Base-by-base conservation (phyloP, 2,329 filamentous ascomycete genomes). In the Neurospora crassa region DNA sequence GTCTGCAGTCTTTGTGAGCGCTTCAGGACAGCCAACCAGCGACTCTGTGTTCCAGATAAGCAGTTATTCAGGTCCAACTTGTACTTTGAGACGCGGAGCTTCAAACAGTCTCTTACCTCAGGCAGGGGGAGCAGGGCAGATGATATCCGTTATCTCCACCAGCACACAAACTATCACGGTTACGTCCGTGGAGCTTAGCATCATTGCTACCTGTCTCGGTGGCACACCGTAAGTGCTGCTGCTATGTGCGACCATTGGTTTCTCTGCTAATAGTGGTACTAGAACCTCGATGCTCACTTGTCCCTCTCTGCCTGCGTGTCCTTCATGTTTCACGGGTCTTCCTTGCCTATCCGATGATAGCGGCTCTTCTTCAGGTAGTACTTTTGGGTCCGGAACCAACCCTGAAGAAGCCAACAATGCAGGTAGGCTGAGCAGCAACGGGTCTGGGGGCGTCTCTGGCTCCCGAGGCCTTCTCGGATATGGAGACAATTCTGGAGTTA, bases 161-260 rank as follows among this genome's bases (percentile, higher is more conserved):
- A 63, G 53, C 29, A 63, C 53, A 29, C 53, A 40, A 24, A 71
- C 24, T 8, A 42, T 71, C 4, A 71, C 71, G 2, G 24, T 72
- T 10, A 72, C 71, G 18, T 43, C 43, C 10, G 40, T 72, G 34
- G 68, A 70, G 43, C 42, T 72, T 40, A 72, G 71, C 16, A 47
- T 68, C 18, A 8, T 72, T 29, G 70, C 71, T 18, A 69, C 71
- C 34, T 72, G 71, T 40, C 40, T 67, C 40, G 42, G 69, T 41
- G 40, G 43, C 7, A 34, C 18, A 18, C 47, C 47, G 71, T 72
- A 68, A 68, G 71, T 8, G 53, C 29, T 63, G 53, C 53, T 63
- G 29, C 14, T 37, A 63, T 63, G 12, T 53, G 18, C 3, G 7
- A 37, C 8, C 24, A n/a, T 37, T 7, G 16, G n/a, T 69, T 40